phyloP scores from a whole-genome alignment of 257 asterid species.

The Cruciata laevipes region DNA sequence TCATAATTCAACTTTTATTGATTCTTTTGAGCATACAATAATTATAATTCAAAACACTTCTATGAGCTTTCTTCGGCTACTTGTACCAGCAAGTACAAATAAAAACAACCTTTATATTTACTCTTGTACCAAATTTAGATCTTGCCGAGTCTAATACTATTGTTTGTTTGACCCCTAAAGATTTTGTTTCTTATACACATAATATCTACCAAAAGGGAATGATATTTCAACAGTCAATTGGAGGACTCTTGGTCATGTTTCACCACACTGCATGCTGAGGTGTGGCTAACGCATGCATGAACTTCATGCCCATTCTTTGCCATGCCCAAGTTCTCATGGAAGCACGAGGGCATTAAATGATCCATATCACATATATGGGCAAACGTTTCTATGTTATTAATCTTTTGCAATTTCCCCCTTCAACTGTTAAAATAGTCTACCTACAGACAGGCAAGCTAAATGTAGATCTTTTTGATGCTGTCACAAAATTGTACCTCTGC shows the following conservation, averaged over 20 bases:
- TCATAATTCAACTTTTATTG: too few species aligned
- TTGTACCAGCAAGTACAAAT: too few species aligned
- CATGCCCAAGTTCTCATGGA: background rate
- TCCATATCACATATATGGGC: background rate
- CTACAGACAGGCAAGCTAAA: background rate
- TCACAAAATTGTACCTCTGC: constrained; percentile 57
- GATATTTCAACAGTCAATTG: too few species aligned
- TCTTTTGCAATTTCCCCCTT: background rate
- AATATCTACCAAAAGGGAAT: background rate
- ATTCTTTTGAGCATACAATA: too few species aligned
- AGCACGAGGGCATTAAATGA: background rate
- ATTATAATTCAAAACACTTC: too few species aligned
- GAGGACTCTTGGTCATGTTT: background rate
- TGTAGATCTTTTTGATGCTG: background rate
- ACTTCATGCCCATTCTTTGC: background rate
- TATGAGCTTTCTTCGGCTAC: too few species aligned
- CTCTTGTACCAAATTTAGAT: background rate
- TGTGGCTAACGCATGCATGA: background rate
- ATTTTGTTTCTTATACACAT: background rate
- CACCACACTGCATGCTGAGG: background rate
- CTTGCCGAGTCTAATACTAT: too few species aligned
- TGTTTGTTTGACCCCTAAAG: background rate
- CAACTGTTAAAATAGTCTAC: too few species aligned
- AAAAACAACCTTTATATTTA: background rate
- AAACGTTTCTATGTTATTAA: background rate